Conservation (phyloP, 1,284 basidiomycete genomes). For the Ustilago vetiveriae region DNA sequence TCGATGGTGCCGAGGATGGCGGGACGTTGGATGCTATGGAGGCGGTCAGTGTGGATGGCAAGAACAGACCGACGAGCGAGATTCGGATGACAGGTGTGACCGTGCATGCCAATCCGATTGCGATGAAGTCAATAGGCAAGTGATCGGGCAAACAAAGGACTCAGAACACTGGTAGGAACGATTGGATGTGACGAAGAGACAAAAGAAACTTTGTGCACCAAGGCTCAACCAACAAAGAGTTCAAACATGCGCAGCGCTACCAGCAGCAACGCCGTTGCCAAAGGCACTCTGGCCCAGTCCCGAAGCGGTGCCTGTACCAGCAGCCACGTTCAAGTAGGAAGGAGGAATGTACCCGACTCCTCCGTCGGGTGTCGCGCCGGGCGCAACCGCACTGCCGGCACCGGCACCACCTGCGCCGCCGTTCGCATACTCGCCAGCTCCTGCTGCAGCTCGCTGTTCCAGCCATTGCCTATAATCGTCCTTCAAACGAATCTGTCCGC, state of each 20-base stretch:
- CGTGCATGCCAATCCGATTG: conserved; percentile 93
- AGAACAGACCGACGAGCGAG: conserved; percentile 85
- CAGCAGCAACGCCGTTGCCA: conserved; percentile 29
- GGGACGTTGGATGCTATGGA: conserved; percentile 70
- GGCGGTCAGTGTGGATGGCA: conserved; percentile 85
- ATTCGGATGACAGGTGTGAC: conserved; percentile 84
- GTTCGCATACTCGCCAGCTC: neutral
- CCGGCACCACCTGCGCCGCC: neutral
- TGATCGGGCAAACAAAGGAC: no score
- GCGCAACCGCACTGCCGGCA: neutral
- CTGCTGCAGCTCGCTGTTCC: conserved; percentile 12
- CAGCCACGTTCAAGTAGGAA: conserved; percentile 9
- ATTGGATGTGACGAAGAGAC: no score
- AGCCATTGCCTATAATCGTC: conserved; percentile 26
- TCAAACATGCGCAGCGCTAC: conserved; percentile 23
- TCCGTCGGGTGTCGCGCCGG: conserved; percentile 10
- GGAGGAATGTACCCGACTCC: conserved; percentile 21
- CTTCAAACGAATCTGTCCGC: conserved; percentile 22
- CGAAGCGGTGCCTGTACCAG: conserved; percentile 2
- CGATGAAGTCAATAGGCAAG: conserved; percentile 70
- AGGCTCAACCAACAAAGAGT: neutral
- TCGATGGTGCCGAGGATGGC: conserved; percentile 61
- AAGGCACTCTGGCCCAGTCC: conserved; percentile 7
- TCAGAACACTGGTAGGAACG: no score
- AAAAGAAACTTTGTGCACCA: neutral